phyloP scores from a whole-genome alignment of 345 rosid genomes.

The Orychophragmus violaceus region DNA sequence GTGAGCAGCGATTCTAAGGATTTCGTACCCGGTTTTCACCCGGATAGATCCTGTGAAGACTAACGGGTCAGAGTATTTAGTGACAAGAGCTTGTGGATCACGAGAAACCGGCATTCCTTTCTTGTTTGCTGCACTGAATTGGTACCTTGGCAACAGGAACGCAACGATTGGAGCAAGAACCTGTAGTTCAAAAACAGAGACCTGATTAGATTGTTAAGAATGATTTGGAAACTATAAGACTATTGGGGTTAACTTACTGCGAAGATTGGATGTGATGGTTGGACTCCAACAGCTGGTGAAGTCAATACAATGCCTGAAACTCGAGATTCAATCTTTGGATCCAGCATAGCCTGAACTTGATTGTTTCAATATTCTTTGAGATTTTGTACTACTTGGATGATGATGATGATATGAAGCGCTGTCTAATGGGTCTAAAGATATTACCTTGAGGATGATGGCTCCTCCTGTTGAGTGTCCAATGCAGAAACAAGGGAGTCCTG shows the following conservation, averaged over 20 bases:
- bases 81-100: conserved; percentile 70
- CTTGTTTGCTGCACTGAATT: conserved; percentile 76
- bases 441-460: conserved; percentile 78
- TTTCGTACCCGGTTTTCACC: conserved; percentile 88
- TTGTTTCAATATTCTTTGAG: neutral
- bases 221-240: neutral
- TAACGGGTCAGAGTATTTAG: conserved; percentile 87
- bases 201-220: neutral
- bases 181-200: conserved; percentile 29
- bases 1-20: conserved; percentile 58
- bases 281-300: conserved; percentile 96
- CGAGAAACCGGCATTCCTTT: conserved; percentile 83
- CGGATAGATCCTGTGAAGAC: conserved; percentile 83
- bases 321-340: conserved; percentile 52
- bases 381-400: neutral
- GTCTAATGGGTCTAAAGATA: neutral
- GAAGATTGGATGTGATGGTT: conserved; percentile 86
- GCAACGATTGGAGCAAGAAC: conserved; percentile 76
- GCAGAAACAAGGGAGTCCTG: conserved; percentile 76
- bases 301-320: conserved; percentile 71
- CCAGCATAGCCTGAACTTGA: conserved; percentile 52
- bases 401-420: neutral
- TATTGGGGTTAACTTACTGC: conserved; percentile 32
- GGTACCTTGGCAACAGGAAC: conserved; percentile 59
- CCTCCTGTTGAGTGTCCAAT: conserved; percentile 96